Base-by-base conservation (phyloP, 768 basidiomycete species). In the Podaxis rugospora region DNA sequence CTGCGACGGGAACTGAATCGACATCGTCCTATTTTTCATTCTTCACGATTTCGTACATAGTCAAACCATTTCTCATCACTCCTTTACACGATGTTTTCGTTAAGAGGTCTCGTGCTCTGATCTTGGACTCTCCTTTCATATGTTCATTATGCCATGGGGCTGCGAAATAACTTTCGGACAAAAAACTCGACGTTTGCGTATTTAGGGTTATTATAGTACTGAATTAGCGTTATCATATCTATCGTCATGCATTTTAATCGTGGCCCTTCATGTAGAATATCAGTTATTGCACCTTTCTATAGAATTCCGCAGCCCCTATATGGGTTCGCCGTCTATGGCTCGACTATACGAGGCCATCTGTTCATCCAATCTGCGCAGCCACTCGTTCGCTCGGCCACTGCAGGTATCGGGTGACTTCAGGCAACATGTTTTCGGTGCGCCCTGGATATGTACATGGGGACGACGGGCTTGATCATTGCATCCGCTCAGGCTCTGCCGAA, bases 1-100 rank as follows among this genome's bases (percentile, higher is more conserved):
- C 58, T 84, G 83, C 64, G 76, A 66, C 68, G 51, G 53, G 32
- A 56, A 21, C 58, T 59, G 28, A 36, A 5, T 18, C n/a, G 32
- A 16, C 27, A 23, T 32, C 27, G 14, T 47, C 14, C 21, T 36
- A 36, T 36, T 11, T 25, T 25, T 14, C 3, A 25, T 47, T 16
- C 6, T 21, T 44, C 28, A 51, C n/a, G 13, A 23, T 21, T 10
- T 47, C 10, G n/a, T 28, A 44, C 23, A 59, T 35, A 7, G 42
- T 44, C 7, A 42, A 59, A 42, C 27, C 18, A 25, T 49, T 59
- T 50, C 36, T 32, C 46, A 53, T 49, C 32, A 52, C 4, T 53
- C 60, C 14, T 59, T 39, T 37, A 18, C 9, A 21, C 16, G 36
- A 27, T 52, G 10, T 47, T 52, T 14, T 32, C 7, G 32, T 32